Conservation (phyloP, 164 flowering plant species). For the Nymphaea thermarum region DNA sequence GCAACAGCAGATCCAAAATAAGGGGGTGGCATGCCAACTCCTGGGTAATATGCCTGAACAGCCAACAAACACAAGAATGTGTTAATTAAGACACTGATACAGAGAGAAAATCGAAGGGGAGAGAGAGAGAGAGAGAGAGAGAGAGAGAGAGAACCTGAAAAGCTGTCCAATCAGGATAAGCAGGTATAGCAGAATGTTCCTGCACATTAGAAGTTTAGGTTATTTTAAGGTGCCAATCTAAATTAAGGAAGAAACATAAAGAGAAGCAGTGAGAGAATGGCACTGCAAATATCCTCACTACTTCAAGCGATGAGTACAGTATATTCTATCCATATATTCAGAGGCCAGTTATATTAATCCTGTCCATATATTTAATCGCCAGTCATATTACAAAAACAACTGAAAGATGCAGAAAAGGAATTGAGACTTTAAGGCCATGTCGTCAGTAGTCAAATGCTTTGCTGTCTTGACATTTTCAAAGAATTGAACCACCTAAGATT, state of each 20-base stretch:
- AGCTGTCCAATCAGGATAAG: constrained; percentile 67
- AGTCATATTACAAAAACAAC: too few relatives aligned
- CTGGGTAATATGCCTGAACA: constrained; percentile 31
- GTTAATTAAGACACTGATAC: background rate
- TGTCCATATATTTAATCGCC: too few relatives aligned
- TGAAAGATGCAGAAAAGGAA: too few relatives aligned
- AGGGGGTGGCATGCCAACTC: constrained; percentile 24
- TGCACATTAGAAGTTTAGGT: constrained; percentile 21
- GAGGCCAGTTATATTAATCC: too few relatives aligned
- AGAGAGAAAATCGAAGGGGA: too few relatives aligned
- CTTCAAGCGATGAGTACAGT: background rate
- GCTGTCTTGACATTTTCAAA: too few relatives aligned
- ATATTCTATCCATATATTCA: too few relatives aligned
- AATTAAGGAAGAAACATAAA: constrained; percentile 1
- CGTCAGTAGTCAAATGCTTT: too few relatives aligned
- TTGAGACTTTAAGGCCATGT: too few relatives aligned
- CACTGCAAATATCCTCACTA: background rate
- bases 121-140: too few relatives aligned
- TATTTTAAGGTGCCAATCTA: constrained; percentile 5
- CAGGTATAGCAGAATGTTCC: constrained; percentile 50
- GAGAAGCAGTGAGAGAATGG: background rate
- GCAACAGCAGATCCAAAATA: constrained; percentile 50
- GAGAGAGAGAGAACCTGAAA: constrained; percentile 16
- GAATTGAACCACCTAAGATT: too few relatives aligned
- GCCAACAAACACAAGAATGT: background rate